Evolutionary conservation across 805 yeast species (phyloP), one percentile per base, ranked within the genome.

Genomic region (Teunomyces panamensis): DNA sequence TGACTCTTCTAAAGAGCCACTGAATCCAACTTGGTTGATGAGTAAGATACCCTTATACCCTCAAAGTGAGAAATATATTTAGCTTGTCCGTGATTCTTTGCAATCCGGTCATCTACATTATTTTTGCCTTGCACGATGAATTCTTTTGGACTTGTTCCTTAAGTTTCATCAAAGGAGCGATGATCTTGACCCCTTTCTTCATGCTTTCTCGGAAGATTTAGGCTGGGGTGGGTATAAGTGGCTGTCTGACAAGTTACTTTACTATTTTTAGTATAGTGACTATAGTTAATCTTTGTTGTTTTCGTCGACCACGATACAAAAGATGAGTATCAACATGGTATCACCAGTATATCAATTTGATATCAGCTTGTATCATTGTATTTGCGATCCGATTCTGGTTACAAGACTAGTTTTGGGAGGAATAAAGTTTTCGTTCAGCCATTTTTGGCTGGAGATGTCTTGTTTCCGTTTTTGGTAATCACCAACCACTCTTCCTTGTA

Each of bases 1-100:
- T 88, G 96, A 85, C 92, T 89, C 92, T 86, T 85, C 89, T 82
- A 84, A 89, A 84, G 92, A 89, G 96, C 96, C 96, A 89, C 94
- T 85, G 91, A 87, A 85, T 88, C 96, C 96, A 89, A 87, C 96
- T 88, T 89, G 96, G 77, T 73, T 72, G 78, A 89, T 89, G 96
- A 89, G 89, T 75, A 79, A 79, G 77, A 72, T 66, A 68, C 73
- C 73, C 71, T 67, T 64, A 57, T 60, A 65, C 92, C 94, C 94
- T 81, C 65, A 62, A 63, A 85, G 55, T 53, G 55, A 51, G 54
- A 53, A 48, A 39, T 30, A 45, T 46, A 48, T 57, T 55, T 61
- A 81, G 88, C 85, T 83, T 83, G 87, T 79, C 90, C 83, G 85
- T 79, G 89, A 83, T 78, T 86, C 92, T 83, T 76, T 77, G 91